Conservation (phyloP, 2,329 filamentous ascomycete genomes). For the Talaromyces sp. region DNA sequence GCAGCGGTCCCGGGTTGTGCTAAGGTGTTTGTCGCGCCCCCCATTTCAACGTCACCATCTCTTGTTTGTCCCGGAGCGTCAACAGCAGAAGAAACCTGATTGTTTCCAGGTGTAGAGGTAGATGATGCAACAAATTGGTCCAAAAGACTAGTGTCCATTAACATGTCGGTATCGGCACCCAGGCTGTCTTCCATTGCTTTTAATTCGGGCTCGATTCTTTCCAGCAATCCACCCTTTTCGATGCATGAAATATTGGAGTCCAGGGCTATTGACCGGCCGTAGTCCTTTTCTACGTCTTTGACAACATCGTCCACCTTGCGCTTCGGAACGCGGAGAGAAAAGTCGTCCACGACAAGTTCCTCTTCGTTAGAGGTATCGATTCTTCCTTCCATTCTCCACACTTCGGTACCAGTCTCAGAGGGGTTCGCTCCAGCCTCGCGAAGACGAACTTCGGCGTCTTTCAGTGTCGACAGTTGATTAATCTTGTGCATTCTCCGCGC, state of each 20-base stretch:
- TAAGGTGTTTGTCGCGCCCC: conserved; percentile 38
- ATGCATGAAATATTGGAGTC: conserved; percentile 65
- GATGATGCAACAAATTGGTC: conserved; percentile 30
- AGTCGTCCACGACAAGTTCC: conserved; percentile 31
- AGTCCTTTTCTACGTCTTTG: conserved; percentile 64
- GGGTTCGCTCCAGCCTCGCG: conserved; percentile 59
- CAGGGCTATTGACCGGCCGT: conserved; percentile 63
- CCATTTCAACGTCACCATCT: conserved; percentile 52
- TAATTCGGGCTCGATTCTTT: conserved; percentile 41
- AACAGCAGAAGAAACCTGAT: conserved; percentile 25
- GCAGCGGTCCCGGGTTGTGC: conserved; percentile 32
- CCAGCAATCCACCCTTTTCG: conserved; percentile 71
- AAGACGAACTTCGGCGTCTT: conserved; percentile 71
- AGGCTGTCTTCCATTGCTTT: conserved; percentile 27
- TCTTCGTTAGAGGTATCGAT: conserved; percentile 30
- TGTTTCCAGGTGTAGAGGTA: conserved; percentile 7
- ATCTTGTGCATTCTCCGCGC: conserved; percentile 70
- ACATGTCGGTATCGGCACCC: conserved; percentile 24
- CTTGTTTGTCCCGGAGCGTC: background rate
- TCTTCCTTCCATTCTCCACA: conserved; percentile 61
- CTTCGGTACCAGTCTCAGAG: conserved; percentile 52
- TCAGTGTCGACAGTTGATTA: conserved; percentile 64
- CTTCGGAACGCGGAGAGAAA: conserved; percentile 39
- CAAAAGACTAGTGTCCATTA: conserved; percentile 31
- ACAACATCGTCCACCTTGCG: conserved; percentile 65